phyloP scores from a whole-genome alignment of 2,329 filamentous ascomycete species.

The Stemphylium lycopersici region DNA sequence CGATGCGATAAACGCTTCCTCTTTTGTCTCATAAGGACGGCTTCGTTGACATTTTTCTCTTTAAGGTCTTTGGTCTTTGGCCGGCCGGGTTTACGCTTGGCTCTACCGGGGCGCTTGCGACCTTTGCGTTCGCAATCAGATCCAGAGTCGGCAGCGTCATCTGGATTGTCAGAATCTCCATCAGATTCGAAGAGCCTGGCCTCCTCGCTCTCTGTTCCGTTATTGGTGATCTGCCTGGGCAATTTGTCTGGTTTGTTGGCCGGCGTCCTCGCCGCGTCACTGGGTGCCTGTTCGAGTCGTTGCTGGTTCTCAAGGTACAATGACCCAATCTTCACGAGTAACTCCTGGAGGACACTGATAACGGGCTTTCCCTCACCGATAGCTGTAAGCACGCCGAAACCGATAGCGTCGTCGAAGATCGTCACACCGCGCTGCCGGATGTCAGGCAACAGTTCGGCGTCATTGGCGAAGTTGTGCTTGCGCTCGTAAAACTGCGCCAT shows the following conservation, averaged over 20 bases:
- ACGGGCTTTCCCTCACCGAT: background rate
- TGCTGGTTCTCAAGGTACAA: background rate
- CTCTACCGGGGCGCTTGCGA: background rate
- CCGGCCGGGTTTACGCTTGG: background rate
- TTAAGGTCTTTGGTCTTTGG: background rate
- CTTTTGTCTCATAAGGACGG: background rate
- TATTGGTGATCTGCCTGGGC: background rate
- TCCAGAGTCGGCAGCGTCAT: background rate
- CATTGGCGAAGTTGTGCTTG: background rate
- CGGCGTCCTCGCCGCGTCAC: background rate
- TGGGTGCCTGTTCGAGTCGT: background rate
- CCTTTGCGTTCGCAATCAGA: background rate
- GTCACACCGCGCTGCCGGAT: background rate
- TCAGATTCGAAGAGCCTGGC: background rate
- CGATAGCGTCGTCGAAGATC: slow-evolving; percentile 2
- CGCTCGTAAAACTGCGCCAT: background rate
- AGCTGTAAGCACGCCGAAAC: background rate
- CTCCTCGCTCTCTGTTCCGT: background rate
- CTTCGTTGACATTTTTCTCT: background rate
- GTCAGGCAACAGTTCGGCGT: background rate
- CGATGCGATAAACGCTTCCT: background rate
- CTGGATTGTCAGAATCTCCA: background rate
- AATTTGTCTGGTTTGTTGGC: background rate
- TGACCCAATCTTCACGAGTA: background rate
- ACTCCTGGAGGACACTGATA: background rate